phyloP scores from a whole-genome alignment of 2,329 filamentous ascomycete genomes.

The Talaromyces marneffei region DNA sequence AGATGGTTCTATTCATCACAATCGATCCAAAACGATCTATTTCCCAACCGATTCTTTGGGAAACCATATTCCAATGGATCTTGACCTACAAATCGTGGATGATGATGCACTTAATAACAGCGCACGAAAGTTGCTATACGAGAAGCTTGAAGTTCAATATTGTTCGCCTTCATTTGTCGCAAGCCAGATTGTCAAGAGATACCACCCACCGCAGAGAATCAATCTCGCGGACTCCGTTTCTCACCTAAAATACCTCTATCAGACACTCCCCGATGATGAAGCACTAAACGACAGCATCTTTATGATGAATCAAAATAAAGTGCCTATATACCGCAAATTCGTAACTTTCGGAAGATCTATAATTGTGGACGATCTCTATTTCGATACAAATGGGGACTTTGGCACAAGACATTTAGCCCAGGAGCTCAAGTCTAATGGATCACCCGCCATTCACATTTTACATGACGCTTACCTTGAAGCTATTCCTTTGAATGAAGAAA shows the following conservation, averaged over 20 bases:
- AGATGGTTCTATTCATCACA: not conserved
- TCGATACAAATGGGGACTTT: constrained; percentile 1
- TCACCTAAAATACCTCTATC: constrained; percentile 5
- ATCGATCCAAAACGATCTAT: not conserved
- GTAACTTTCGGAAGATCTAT: not conserved
- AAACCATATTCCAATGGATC: not conserved
- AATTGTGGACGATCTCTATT: constrained; percentile 3
- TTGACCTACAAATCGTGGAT: not conserved
- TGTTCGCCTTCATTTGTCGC: not conserved
- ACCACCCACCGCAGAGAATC: not conserved
- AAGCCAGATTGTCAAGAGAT: not conserved
- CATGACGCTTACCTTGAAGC: not conserved
- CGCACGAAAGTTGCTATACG: not conserved
- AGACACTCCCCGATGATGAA: not conserved
- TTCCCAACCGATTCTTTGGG: not conserved
- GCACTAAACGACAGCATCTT: not conserved
- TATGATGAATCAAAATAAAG: not conserved
- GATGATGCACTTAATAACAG: not conserved
- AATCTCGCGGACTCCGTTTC: not conserved
- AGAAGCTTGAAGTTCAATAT: not conserved
- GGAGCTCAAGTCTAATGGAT: not conserved
- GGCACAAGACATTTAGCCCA: not conserved
- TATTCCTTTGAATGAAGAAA: not conserved
- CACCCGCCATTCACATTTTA: not conserved
- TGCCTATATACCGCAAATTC: not conserved